These are phyloP conservation scores for California macrophylla DNA, from an alignment of 441 rosid genomes.

Conservation along the genomic window DNA sequence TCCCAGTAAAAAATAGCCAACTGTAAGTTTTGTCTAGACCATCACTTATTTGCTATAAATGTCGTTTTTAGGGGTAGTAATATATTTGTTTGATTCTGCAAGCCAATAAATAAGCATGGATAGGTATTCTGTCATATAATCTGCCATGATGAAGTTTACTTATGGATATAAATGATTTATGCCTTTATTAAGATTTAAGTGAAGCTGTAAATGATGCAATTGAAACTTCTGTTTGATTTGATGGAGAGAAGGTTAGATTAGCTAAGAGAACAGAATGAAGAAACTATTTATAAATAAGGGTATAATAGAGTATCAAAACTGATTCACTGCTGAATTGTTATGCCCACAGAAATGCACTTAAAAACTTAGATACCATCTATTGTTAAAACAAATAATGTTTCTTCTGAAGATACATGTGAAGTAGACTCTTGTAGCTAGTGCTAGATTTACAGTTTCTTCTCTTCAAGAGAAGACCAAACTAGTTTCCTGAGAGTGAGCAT, in stretches of 20 bases:
- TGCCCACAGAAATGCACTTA: not conserved
- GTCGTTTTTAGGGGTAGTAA: not conserved
- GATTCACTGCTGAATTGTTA: not conserved
- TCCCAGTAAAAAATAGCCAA: not conserved
- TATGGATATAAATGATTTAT: not conserved
- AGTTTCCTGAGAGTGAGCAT: not conserved
- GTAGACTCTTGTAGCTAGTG: not conserved
- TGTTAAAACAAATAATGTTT: not conserved
- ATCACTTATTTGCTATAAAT: not conserved
- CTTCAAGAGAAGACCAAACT: too few species aligned
- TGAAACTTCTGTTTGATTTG: not conserved
- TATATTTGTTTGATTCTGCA: not conserved
- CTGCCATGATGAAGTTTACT: not conserved
- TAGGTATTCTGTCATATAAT: not conserved
- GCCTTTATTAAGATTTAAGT: not conserved
- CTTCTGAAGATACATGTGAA: not conserved
- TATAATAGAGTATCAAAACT: too few species aligned
- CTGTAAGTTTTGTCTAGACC: constrained; percentile 6
- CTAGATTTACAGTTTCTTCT: not conserved
- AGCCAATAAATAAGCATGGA: not conserved
- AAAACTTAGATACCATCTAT: not conserved
- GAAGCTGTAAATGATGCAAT: not conserved
- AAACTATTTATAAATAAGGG: not conserved
- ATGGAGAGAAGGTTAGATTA: not conserved
- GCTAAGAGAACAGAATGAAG: not conserved